Evolutionary conservation across 2,329 filamentous ascomycete genomes (phyloP).

Genomic region (Colletotrichum abscissum): DNA sequence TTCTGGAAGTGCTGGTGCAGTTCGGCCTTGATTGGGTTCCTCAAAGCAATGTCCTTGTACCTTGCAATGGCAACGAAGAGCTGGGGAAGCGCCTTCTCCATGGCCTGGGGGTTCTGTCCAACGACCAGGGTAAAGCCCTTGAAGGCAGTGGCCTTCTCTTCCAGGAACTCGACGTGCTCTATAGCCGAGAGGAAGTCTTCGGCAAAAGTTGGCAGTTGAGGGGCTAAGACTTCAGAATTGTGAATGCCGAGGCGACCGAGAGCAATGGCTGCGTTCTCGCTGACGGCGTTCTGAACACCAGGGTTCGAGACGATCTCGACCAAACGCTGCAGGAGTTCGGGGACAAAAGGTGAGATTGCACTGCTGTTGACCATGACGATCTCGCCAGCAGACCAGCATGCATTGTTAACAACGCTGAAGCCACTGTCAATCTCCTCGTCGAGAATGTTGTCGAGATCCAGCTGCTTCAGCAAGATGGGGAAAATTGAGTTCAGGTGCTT

Average conservation of each 20-base stretch:
- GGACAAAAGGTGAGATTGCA: slow-evolving; percentile 80
- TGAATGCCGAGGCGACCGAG: slow-evolving; percentile 87
- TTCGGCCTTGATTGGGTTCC: slow-evolving; percentile 71
- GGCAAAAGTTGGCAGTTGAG: slow-evolving; percentile 83
- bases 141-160: slow-evolving; percentile 95
- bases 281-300: slow-evolving; percentile 86
- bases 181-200: slow-evolving; percentile 85
- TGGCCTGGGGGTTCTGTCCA: slow-evolving; percentile 86
- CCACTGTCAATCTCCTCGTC: slow-evolving; percentile 86
- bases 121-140: slow-evolving; percentile 90
- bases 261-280: slow-evolving; percentile 94
- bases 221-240: slow-evolving; percentile 80
- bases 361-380: slow-evolving; percentile 84
- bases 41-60: slow-evolving; percentile 74
- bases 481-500: slow-evolving; percentile 79
- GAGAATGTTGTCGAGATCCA: slow-evolving; percentile 81
- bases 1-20: slow-evolving; percentile 80
- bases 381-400: slow-evolving; percentile 96
- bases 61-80: slow-evolving; percentile 88
- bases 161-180: slow-evolving; percentile 85
- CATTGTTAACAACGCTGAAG: slow-evolving; percentile 97
- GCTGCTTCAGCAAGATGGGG: slow-evolving; percentile 85
- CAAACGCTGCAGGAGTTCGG: slow-evolving; percentile 80
- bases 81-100: slow-evolving; percentile 85
- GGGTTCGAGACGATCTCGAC: slow-evolving; percentile 87